These are phyloP conservation scores for Amphirosellinia nigrospora DNA, from an alignment of 495 filamentous ascomycete genomes.

Conservation along the genomic window DNA sequence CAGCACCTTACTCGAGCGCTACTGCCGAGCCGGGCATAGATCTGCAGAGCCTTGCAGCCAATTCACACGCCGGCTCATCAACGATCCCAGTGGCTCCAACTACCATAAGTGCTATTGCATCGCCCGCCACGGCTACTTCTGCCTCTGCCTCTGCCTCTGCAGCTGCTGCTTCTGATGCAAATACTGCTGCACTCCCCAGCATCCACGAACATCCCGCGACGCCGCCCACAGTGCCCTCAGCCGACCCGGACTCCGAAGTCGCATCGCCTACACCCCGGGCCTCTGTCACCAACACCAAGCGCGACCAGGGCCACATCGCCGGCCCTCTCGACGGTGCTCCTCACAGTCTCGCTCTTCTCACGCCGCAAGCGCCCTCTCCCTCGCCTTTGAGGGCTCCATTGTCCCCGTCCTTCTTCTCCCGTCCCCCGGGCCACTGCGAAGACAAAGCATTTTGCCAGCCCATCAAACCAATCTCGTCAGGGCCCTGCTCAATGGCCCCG, in stretches of 20 bases:
- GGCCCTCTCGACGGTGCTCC: constrained; percentile 19
- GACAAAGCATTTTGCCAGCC: constrained; percentile 55
- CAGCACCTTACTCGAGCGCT: constrained; percentile 16
- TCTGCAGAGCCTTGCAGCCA: constrained; percentile 18
- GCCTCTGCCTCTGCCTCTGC: constrained; percentile 13
- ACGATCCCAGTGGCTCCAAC: constrained; percentile 17
- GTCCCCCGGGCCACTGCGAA: constrained; percentile 42
- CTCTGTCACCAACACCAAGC: not conserved
- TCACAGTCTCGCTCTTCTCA: constrained; percentile 21
- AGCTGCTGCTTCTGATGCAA: constrained; percentile 17
- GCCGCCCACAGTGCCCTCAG: not conserved
- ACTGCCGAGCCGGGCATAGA: constrained; percentile 19
- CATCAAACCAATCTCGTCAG: constrained; percentile 57
- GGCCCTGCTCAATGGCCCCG: constrained; percentile 50
- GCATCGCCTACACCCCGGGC: constrained; percentile 1
- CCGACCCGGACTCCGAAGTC: constrained; percentile 9
- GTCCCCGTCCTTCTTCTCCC: constrained; percentile 35
- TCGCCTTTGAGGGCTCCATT: constrained; percentile 22
- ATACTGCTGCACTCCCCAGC: constrained; percentile 30
- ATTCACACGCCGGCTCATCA: constrained; percentile 18
- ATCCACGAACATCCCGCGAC: constrained; percentile 35
- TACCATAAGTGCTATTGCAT: constrained; percentile 18
- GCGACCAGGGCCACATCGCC: not conserved
- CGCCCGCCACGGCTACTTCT: constrained; percentile 11
- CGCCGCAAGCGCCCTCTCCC: constrained; percentile 11